Evolutionary conservation across 345 rosid species (phyloP).

Genomic region (Syzygium jambos): DNA sequence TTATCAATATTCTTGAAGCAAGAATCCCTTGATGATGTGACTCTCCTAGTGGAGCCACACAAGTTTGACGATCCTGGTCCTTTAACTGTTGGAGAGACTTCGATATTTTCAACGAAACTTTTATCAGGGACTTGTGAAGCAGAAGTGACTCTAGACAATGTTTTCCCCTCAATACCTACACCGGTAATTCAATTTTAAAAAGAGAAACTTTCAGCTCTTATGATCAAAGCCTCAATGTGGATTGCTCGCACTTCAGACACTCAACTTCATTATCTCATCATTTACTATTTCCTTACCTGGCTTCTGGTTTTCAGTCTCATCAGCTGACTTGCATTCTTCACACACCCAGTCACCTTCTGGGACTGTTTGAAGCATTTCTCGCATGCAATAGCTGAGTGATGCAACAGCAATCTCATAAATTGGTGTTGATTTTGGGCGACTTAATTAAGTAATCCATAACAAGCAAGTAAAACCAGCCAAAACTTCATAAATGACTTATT

Average conservation of each 20-base stretch:
- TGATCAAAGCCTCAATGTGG: neutral
- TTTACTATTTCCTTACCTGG: constrained; percentile 34
- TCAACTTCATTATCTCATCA: neutral
- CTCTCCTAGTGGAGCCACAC: constrained; percentile 33
- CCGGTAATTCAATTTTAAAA: constrained; percentile 24
- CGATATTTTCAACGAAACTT: constrained; percentile 49
- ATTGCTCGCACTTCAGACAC: neutral
- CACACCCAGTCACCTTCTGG: constrained; percentile 97
- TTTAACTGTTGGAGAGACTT: constrained; percentile 39
- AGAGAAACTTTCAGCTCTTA: neutral
- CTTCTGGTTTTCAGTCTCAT: constrained; percentile 59
- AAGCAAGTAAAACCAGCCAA: neutral
- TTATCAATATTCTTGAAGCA: constrained; percentile 52
- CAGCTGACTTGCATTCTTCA: constrained; percentile 84
- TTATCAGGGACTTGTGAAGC: constrained; percentile 32
- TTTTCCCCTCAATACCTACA: constrained; percentile 47
- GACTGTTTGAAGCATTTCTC: constrained; percentile 67
- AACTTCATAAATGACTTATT: neutral
- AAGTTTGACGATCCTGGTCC: constrained; percentile 56
- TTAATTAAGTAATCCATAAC: neutral
- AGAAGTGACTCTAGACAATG: constrained; percentile 18
- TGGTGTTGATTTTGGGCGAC: neutral
- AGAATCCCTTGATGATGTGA: constrained; percentile 43
- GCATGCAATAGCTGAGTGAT: constrained; percentile 88
- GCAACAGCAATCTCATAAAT: constrained; percentile 3